Evolutionary conservation across 116 monocot species (phyloP).

Genomic region (Cymodocea nodosa): DNA sequence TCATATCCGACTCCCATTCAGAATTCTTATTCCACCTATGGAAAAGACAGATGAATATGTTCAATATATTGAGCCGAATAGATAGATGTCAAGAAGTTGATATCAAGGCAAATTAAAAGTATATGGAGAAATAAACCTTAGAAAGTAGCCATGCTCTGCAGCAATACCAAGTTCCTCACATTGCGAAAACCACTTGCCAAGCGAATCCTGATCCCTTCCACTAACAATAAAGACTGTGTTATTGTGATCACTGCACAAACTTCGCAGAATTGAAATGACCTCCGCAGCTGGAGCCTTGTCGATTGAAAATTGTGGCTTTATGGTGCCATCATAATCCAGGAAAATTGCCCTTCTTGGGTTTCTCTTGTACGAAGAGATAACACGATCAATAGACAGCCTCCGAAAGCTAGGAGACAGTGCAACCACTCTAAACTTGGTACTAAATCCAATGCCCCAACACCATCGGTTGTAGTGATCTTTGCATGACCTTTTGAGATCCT

Average conservation of each 20-base stretch:
- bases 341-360: constrained; percentile 32
- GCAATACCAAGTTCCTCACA: constrained; percentile 47
- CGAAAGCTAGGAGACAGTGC: constrained; percentile 42
- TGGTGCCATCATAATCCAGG: constrained; percentile 70
- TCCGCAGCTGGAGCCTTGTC: constrained; percentile 31
- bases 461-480: constrained; percentile 33
- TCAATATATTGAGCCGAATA: not conserved
- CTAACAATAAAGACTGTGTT: constrained; percentile 63
- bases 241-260: constrained; percentile 36
- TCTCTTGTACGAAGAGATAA: constrained; percentile 29
- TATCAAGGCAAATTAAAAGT: not conserved
- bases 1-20: constrained; percentile 39
- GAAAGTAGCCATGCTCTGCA: constrained; percentile 71
- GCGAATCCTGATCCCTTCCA: constrained; percentile 29
- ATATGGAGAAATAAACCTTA: constrained; percentile 32
- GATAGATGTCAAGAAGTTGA: not conserved
- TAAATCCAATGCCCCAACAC: constrained; percentile 59
- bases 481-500: constrained; percentile 45
- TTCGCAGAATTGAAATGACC: constrained; percentile 28
- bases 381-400: constrained; percentile 34
- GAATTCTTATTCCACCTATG: constrained; percentile 31
- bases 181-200: constrained; percentile 41
- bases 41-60: not conserved
- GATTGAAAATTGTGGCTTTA: constrained; percentile 35
- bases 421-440: constrained; percentile 35